phyloP scores from a whole-genome alignment of 257 asterid species.

The Salvia splendens region DNA sequence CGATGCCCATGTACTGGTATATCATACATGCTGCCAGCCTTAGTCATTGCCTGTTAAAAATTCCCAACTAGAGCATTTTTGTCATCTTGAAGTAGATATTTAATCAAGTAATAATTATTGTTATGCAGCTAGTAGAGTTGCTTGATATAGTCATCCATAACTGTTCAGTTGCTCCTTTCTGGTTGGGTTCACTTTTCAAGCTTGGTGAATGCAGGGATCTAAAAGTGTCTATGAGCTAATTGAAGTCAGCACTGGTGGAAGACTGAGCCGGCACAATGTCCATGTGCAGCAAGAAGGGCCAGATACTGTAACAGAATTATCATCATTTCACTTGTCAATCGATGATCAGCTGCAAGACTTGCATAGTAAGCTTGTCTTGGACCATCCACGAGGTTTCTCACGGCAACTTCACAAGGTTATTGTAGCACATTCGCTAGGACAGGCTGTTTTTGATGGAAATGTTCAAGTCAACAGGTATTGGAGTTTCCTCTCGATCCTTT shows the following conservation, averaged over 20 bases:
- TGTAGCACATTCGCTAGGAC: slow-evolving; percentile 87
- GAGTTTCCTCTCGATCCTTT: slow-evolving; percentile 19
- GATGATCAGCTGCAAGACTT: slow-evolving; percentile 89
- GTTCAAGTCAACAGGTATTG: slow-evolving; percentile 87
- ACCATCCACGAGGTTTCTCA: slow-evolving; percentile 84
- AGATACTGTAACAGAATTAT: slow-evolving; percentile 74
- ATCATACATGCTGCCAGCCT: background rate
- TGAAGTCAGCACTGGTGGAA: slow-evolving; percentile 92
- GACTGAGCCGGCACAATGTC: slow-evolving; percentile 86
- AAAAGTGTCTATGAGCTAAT: slow-evolving; percentile 61
- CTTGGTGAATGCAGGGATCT: slow-evolving; percentile 54
- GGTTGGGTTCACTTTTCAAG: slow-evolving; percentile 20
- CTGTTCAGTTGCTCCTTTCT: background rate
- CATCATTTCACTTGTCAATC: slow-evolving; percentile 74
- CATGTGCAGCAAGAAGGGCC: slow-evolving; percentile 85
- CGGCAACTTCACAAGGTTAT: slow-evolving; percentile 93
- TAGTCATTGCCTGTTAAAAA: slow-evolving; percentile 7
- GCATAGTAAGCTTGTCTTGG: slow-evolving; percentile 76
- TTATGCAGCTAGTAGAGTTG: background rate
- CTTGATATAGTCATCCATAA: slow-evolving; percentile 2
- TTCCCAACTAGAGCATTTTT: background rate
- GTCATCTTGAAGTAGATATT: background rate
- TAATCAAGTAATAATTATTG: background rate
- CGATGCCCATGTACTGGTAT: background rate
- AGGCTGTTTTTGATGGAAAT: slow-evolving; percentile 90